A percentile compares a stretch with the other conserved stretches of the same genome.
phyloP scores from a whole-genome alignment of 2,329 filamentous ascomycete species.

The Grosmannia serpens region DNA sequence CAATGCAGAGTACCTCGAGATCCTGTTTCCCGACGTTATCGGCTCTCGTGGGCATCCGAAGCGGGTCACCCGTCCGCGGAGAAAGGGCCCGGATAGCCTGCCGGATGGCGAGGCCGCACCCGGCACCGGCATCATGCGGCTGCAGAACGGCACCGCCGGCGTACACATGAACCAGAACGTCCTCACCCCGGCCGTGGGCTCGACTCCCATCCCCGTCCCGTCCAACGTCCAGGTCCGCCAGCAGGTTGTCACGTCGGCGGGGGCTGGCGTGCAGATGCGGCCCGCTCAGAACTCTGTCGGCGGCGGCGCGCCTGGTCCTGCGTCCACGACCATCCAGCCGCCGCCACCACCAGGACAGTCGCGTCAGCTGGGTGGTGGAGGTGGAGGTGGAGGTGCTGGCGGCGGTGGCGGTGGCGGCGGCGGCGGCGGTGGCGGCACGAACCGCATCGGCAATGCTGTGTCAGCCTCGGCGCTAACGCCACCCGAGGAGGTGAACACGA shows the following conservation, averaged over 20 bases:
- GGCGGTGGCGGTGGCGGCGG: not conserved
- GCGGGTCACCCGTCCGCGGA: conserved; percentile 43
- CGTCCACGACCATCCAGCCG: not conserved
- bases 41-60: conserved; percentile 49
- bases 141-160: conserved; percentile 21
- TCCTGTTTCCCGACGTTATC: conserved; percentile 48
- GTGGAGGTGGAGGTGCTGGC: not conserved
- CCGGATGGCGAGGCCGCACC: conserved; percentile 31
- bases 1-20: conserved; percentile 49
- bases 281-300: not conserved
- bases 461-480: conserved; percentile 34
- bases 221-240: conserved; percentile 1
- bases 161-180: not conserved
- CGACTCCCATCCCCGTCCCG: conserved; percentile 11
- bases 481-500: conserved; percentile 34
- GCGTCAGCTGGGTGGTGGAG: not conserved
- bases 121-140: conserved; percentile 33
- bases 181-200: conserved; percentile 12
- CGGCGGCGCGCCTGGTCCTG: not conserved
- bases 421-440: not conserved
- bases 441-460: not conserved
- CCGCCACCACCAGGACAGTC: not conserved
- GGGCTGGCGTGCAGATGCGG: not conserved
- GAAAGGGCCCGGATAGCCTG: conserved; percentile 35
- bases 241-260: conserved; percentile 3